Conservation (phyloP, 202 grass and related monocot species). For the Elaeis oleifera region DNA sequence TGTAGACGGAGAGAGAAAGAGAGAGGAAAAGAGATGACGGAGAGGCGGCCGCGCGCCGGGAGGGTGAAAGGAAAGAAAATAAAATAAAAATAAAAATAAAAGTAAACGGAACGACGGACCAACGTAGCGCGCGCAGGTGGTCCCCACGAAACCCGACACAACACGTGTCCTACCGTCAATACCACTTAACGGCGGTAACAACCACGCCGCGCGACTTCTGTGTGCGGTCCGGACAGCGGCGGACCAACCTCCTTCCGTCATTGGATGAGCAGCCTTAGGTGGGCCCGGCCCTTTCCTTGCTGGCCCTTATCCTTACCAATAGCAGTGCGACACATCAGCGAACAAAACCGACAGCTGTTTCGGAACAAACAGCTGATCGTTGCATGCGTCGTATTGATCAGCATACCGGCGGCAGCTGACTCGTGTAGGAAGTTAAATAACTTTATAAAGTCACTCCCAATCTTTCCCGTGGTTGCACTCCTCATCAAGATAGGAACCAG, state of each 20-base stretch:
- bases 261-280: too few relatives aligned
- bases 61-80: conserved; percentile 23
- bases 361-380: background rate
- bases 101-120: background rate
- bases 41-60: conserved; percentile 2
- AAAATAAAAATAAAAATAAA: conserved; percentile 35
- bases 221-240: background rate
- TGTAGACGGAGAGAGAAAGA: background rate
- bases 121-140: background rate
- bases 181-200: background rate
- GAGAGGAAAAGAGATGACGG: background rate
- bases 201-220: background rate
- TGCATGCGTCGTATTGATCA: background rate
- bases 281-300: too few relatives aligned
- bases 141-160: background rate
- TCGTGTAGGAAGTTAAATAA: too few relatives aligned
- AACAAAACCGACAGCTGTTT: background rate
- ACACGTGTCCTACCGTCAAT: background rate
- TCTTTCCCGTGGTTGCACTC: too few relatives aligned
- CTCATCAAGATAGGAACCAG: too few relatives aligned
- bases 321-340: background rate
- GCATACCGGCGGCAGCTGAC: too few relatives aligned
- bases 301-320: background rate
- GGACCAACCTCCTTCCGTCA: background rate
- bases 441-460: too few relatives aligned